Percentiles rank a stretch among this genome's conserved stretches.
Conservation (phyloP, 1,284 basidiomycete species). For the Cutaneotrichosporon sp. region DNA sequence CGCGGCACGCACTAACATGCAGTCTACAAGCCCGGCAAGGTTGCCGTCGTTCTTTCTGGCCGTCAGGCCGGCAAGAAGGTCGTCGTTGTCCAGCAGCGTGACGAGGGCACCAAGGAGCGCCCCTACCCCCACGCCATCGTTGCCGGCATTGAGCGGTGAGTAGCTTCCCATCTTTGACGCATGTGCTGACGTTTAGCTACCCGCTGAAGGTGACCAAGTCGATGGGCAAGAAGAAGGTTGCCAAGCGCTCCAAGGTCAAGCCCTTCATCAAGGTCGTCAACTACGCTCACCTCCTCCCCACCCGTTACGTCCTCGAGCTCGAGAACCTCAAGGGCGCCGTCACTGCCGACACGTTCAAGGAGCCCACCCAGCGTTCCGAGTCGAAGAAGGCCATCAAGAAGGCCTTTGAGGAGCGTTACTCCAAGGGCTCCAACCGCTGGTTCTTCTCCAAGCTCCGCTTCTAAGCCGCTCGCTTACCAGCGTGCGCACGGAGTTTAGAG, state of each 20-base stretch:
- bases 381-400: conserved; percentile 96
- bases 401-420: conserved; percentile 86
- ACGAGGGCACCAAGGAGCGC: conserved; percentile 80
- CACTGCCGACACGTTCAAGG: conserved; percentile 83
- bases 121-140: conserved; percentile 94
- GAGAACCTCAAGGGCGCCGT: conserved; percentile 84
- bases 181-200: conserved; percentile 55
- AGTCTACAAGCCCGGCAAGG: conserved; percentile 64
- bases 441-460: conserved; percentile 50
- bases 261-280: conserved; percentile 98
- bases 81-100: conserved; percentile 89
- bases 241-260: conserved; percentile 88
- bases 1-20: not conserved
- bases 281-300: conserved; percentile 96
- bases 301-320: conserved; percentile 90
- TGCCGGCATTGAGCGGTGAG: conserved; percentile 75
- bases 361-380: conserved; percentile 84
- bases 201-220: conserved; percentile 90
- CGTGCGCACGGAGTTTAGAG: conserved; percentile 1
- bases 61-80: conserved; percentile 98
- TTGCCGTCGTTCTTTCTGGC: conserved; percentile 91
- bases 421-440: conserved; percentile 88
- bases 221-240: conserved; percentile 92
- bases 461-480: conserved; percentile 30
- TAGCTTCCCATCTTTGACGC: not conserved